phyloP scores from a whole-genome alignment of 2,329 filamentous ascomycete genomes.

The Aspergillus brunneoviolaceus region DNA sequence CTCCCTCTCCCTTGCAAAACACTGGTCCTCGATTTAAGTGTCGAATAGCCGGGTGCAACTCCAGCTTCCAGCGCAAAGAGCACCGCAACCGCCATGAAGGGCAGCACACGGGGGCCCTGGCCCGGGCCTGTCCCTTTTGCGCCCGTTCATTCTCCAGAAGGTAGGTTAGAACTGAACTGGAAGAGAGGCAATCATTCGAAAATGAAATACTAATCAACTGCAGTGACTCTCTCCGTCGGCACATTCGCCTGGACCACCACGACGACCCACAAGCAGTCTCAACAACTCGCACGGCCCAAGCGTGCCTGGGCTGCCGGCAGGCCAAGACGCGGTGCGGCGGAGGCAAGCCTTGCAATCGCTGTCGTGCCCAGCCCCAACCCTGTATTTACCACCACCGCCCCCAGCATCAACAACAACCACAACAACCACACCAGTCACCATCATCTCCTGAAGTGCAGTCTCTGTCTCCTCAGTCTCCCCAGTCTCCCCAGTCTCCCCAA shows the following conservation, averaged over 20 bases:
- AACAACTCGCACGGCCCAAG: constrained; percentile 11
- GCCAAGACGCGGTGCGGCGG: constrained; percentile 14
- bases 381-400: neutral
- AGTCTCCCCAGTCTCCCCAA: too few relatives aligned
- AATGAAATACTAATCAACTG: neutral
- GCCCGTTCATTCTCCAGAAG: constrained; percentile 17
- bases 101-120: constrained; percentile 8
- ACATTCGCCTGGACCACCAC: constrained; percentile 20
- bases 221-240: constrained; percentile 21
- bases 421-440: neutral
- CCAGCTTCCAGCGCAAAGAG: constrained; percentile 20
- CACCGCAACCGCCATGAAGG: constrained; percentile 19
- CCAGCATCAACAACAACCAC: neutral
- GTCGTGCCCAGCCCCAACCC: neutral
- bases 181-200: too few relatives aligned
- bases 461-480: too few relatives aligned
- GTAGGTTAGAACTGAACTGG: neutral
- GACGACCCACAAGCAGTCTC: neutral
- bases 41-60: constrained; percentile 9
- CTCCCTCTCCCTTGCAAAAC: neutral
- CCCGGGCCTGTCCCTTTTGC: constrained; percentile 17
- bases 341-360: constrained; percentile 8
- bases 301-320: constrained; percentile 16
- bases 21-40: constrained; percentile 6
- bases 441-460: too few relatives aligned